phyloP scores from a whole-genome alignment of 2,329 filamentous ascomycete genomes.

The Magnaporthiopsis rhizophila region DNA sequence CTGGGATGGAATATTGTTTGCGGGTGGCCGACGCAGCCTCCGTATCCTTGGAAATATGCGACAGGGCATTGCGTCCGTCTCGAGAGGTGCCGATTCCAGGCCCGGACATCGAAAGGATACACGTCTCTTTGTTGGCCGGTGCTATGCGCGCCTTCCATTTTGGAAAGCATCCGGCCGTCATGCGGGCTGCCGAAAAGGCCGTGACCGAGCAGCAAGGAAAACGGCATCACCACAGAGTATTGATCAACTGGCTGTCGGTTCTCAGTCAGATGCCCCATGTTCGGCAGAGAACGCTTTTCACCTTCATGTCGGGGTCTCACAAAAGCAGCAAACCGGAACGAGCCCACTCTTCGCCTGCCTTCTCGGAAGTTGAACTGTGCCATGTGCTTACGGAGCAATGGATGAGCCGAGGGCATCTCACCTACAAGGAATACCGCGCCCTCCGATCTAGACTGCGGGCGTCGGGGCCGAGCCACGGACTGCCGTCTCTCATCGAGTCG shows the following conservation, averaged over 20 bases:
- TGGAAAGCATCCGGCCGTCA: too few species aligned
- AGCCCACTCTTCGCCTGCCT: not conserved
- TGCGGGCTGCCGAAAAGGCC: too few species aligned
- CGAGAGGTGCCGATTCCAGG: too few species aligned
- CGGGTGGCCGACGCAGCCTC: not conserved
- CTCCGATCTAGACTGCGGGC: not conserved
- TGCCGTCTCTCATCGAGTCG: too few species aligned
- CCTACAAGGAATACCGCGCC: not conserved
- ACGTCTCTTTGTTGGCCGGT: too few species aligned
- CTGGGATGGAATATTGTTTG: too few species aligned
- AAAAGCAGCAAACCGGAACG: not conserved
- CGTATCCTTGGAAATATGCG: not conserved
- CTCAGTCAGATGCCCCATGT: constrained; percentile 14
- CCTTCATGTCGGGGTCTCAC: constrained; percentile 10
- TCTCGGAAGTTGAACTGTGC: constrained; percentile 17
- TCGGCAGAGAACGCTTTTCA: constrained; percentile 12
- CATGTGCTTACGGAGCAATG: constrained; percentile 23
- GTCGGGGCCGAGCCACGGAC: too few species aligned
- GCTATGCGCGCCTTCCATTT: too few species aligned
- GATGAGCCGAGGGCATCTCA: constrained; percentile 20
- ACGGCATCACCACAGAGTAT: too few species aligned
- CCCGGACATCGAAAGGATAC: too few species aligned
- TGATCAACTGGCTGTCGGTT: constrained; percentile 12
- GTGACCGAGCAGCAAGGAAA: too few species aligned
- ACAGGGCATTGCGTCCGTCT: not conserved